phyloP scores from a whole-genome alignment of 2,329 filamentous ascomycete genomes.

The Neocatenulostroma microsporum region DNA sequence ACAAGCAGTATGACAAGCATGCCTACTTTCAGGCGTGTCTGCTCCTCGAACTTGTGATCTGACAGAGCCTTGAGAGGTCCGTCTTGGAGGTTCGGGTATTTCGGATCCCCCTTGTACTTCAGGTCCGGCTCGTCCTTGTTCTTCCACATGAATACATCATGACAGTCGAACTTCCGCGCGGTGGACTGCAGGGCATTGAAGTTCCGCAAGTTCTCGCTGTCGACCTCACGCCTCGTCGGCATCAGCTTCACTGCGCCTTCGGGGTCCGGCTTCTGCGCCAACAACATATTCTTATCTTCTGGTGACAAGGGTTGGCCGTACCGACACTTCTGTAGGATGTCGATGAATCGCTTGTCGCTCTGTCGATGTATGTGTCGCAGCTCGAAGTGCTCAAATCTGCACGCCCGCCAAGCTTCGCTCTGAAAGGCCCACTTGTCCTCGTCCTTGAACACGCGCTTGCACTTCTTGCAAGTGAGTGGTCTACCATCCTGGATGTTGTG shows the following conservation, averaged over 20 bases:
- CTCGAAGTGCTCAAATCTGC: slow-evolving; percentile 46
- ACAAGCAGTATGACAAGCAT: slow-evolving; percentile 47
- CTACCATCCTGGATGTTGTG: slow-evolving; percentile 2
- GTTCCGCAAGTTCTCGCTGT: slow-evolving; percentile 19
- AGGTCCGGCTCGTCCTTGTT: slow-evolving; percentile 14
- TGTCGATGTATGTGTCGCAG: slow-evolving; percentile 52
- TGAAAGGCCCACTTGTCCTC: slow-evolving; percentile 55
- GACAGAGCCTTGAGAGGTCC: slow-evolving; percentile 18
- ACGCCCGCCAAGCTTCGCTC: slow-evolving; percentile 47
- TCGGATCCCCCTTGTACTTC: slow-evolving; percentile 4
- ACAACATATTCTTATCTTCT: slow-evolving; percentile 31
- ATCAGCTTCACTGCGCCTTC: slow-evolving; percentile 41
- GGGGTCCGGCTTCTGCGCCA: slow-evolving; percentile 39
- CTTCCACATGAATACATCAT: slow-evolving; percentile 24
- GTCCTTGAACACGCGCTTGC: slow-evolving; percentile 5
- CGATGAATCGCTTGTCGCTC: slow-evolving; percentile 45
- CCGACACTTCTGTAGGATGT: slow-evolving; percentile 48
- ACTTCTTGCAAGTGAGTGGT: slow-evolving; percentile 3
- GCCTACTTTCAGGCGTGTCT: slow-evolving; percentile 42
- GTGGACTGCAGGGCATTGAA: slow-evolving; percentile 22
- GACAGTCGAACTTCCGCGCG: slow-evolving; percentile 8
- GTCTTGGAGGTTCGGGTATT: slow-evolving; percentile 9
- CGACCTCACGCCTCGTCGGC: slow-evolving; percentile 24
- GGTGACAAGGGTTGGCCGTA: slow-evolving; percentile 36
- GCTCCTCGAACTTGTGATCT: slow-evolving; percentile 40